These are phyloP conservation scores for Pleodorina starrii DNA, from an alignment of 139 green algal genomes.

Conservation along the genomic window DNA sequence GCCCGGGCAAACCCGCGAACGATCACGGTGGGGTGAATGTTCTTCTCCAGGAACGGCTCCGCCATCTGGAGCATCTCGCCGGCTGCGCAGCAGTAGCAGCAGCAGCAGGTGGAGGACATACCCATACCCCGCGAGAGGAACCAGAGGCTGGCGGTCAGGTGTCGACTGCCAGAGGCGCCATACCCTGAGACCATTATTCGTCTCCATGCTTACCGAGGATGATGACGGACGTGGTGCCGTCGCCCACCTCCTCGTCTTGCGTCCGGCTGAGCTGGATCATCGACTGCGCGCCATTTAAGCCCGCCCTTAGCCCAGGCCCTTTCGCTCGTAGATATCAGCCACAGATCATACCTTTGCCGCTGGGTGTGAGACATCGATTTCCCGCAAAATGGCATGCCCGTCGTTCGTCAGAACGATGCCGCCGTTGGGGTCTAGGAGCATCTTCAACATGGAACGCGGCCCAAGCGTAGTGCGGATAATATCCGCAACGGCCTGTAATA, in stretches of 20 bases:
- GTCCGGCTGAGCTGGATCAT: constrained; percentile 99
- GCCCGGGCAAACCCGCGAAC: constrained; percentile 89
- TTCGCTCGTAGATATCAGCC: not conserved
- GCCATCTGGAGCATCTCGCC: constrained; percentile 96
- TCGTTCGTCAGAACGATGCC: constrained; percentile 99
- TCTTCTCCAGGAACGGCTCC: constrained; percentile 94
- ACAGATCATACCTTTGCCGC: constrained; percentile 90
- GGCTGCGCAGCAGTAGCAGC: constrained; percentile 68
- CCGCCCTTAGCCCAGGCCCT: not conserved
- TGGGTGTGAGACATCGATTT: constrained; percentile 98
- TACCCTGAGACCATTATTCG: not conserved
- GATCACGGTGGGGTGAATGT: constrained; percentile 98
- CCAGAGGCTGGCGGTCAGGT: too few relatives aligned
- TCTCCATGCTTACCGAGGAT: constrained; percentile 83
- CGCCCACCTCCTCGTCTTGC: constrained; percentile 98
- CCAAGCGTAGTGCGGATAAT: constrained; percentile 98
- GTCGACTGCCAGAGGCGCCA: too few relatives aligned
- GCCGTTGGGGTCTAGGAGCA: constrained; percentile 98
- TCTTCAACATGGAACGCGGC: constrained; percentile 98
- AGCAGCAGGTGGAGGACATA: too few relatives aligned
- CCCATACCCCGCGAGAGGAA: too few relatives aligned
- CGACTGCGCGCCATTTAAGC: constrained; percentile 73
- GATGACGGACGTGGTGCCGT: constrained; percentile 99
- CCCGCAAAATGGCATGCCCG: constrained; percentile 97
- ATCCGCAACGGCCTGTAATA: constrained; percentile 91